Base-by-base conservation (phyloP, 164 flowering plant genomes). In the Tinospora cordifolia region DNA sequence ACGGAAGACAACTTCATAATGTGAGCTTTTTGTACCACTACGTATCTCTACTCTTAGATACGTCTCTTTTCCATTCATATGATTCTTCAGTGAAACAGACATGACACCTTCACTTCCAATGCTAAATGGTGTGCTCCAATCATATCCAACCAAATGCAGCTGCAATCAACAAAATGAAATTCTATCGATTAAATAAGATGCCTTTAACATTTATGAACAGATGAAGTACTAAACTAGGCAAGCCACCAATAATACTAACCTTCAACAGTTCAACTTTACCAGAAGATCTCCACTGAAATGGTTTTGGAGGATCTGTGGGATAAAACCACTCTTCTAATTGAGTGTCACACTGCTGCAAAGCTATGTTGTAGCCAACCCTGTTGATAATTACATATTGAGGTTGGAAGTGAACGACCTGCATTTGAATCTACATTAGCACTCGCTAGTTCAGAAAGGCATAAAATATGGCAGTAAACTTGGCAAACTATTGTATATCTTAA, bases 331-430 rank as follows among this genome's bases (percentile, higher is more conserved):
- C 88, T 51, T 82, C 77, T 46, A 69, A 67, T 65, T 84, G 82
- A 60, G 92, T 78, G 69, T 82, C 91, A 75, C 87, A 90, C 79
- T 95, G 99, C 80, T 82, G 92, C 71, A 95, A 64, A 78, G 85
- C 86, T 64, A 95, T 60, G 72, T 87, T 84, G 68, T 70, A 38
- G 8, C 99, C 99, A 65, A 80, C 71, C 73, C 98, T 81, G 76
- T 92, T 95, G 41, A 88, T 78, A 70, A 85, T 88, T 75, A 90
- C 75, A 47, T 87, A 83, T 46, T 87, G 96, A 59, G 98, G 98
- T 81, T 87, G 97, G 75, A 92, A 88, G 80, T 85, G 96, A 78
- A 95, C 81, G 69, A 90, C 99, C 99, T 95, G 93, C 67, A 85
- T 8, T 65, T 30, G 73, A 65, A 17, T 51, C n/a, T n/a, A n/a